Percentiles rank a stretch among this genome's conserved stretches.
Conservation (phyloP, 2,329 filamentous ascomycete genomes). For the Pseudocercospora pini-densiflorae region DNA sequence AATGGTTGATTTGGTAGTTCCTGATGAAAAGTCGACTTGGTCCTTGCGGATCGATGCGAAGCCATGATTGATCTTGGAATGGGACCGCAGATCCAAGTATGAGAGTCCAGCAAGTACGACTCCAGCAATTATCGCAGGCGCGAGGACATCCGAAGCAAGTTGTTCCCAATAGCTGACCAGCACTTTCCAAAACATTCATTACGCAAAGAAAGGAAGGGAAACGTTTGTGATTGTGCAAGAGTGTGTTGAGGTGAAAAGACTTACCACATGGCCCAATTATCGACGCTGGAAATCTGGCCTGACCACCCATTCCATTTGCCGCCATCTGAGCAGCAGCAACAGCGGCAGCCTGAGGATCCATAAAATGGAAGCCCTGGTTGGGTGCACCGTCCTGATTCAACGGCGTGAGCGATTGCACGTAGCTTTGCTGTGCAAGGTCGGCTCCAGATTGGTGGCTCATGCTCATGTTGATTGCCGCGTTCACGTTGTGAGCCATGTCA, state of each 20-base stretch:
- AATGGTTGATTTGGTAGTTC: not conserved
- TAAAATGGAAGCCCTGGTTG: not conserved
- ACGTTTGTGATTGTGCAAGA: no score
- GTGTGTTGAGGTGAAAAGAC: not conserved
- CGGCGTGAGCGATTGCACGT: not conserved
- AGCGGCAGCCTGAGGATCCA: not conserved
- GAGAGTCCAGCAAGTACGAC: no score
- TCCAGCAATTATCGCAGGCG: not conserved
- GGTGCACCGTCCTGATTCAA: not conserved
- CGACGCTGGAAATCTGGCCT: not conserved
- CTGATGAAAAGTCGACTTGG: not conserved
- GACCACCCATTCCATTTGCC: not conserved
- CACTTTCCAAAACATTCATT: not conserved
- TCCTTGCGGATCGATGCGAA: not conserved
- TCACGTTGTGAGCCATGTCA: not conserved
- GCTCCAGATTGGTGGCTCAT: not conserved
- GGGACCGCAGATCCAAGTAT: no score
- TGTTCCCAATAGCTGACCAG: not conserved
- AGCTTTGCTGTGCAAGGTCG: not conserved
- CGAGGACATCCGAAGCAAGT: not conserved
- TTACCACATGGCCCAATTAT: not conserved
- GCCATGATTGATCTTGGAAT: not conserved
- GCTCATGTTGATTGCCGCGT: not conserved
- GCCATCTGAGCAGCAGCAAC: not conserved
- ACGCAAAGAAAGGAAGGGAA: not conserved